Evolutionary conservation across 768 basidiomycete species (phyloP).

Genomic region (Cystobasidium ongulense): DNA sequence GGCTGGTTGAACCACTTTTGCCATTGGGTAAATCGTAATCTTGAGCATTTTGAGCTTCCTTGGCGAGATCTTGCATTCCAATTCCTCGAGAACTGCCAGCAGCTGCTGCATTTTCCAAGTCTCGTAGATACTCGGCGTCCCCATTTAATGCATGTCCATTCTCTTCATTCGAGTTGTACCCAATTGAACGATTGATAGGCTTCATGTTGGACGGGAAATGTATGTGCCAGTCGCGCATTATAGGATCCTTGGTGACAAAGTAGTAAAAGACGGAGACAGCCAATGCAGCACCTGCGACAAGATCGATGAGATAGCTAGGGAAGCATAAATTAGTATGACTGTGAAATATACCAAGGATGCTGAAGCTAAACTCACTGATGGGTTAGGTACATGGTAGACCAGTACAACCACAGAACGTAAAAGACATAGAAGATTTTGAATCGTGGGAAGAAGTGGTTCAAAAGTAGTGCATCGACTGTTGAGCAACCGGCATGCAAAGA

Average conservation of each 20-base stretch:
- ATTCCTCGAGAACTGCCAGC: neutral
- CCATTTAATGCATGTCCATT: neutral
- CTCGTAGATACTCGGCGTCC: neutral
- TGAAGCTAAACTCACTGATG: neutral
- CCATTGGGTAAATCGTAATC: neutral
- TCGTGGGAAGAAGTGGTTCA: conserved; percentile 86
- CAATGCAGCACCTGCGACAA: conserved; percentile 85
- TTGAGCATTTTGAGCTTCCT: conserved; percentile 2
- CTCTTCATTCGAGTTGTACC: neutral
- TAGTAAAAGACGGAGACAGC: conserved; percentile 70
- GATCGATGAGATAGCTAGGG: conserved; percentile 98
- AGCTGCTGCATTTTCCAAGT: neutral
- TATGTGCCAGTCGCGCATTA: conserved; percentile 26
- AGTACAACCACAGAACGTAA: conserved; percentile 80
- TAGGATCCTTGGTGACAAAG: conserved; percentile 18
- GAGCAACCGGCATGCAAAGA: conserved; percentile 83
- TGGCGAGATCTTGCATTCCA: conserved; percentile 2
- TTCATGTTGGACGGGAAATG: neutral
- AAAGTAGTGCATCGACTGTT: conserved; percentile 83
- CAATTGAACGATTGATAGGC: neutral
- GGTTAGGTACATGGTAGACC: conserved; percentile 98
- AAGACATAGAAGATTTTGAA: conserved; percentile 51
- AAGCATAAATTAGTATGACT: no score
- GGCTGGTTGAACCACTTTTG: neutral
- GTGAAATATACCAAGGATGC: no score